Base-by-base conservation (phyloP, 2,329 filamentous ascomycete genomes). In the Pleoardoris graminearum region DNA sequence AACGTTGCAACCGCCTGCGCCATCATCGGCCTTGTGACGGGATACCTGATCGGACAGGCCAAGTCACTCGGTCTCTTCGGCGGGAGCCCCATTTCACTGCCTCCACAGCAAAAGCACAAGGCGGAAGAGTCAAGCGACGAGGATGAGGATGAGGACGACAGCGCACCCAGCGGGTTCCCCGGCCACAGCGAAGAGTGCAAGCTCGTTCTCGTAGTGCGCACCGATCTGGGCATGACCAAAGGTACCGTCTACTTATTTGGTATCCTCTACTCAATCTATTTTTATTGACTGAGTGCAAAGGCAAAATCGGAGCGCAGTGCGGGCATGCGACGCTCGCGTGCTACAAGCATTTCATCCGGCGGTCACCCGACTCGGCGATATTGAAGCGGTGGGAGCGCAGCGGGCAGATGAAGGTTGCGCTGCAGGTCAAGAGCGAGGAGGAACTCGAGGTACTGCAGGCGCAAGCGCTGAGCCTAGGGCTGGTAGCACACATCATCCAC, bases 211-310 rank as follows among this genome's bases (percentile, higher is more conserved):
- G 90, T 96, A 3, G 93, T 97, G 50, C 80, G 94, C 69, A 96
- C 91, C 16, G 94, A 99, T 77, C 76, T 99, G 66, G 93, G 93
- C 65, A 99, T 99, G 94, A 94, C 89, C 8, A 97, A 96, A 78
- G 93, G 93, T 94, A 79, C 36, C 79, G 29, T 7, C 6, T 10
- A 12, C 3, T 19, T 47, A n/a, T n/a, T n/a, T n/a, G n/a, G n/a
- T n/a, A n/a, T n/a, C n/a, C n/a, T 5, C n/a, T 17, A 32, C 39
- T 3, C 25, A 16, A 4, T 3, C 32, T 41, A 32, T 22, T 3
- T 3, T 36, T 7, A 48, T 16, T 16, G 29, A 22, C 50, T 59
- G 49, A 43, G 16, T 25, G 17, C 19, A 39, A 59, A 96, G 93
- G 93, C 67, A 99, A 99, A 81, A 97, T 97, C 67, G 94, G 91